Evolutionary conservation across 768 basidiomycete genomes (phyloP), one percentile per base, ranked within the genome.

Genomic region (Russula sp.): DNA sequence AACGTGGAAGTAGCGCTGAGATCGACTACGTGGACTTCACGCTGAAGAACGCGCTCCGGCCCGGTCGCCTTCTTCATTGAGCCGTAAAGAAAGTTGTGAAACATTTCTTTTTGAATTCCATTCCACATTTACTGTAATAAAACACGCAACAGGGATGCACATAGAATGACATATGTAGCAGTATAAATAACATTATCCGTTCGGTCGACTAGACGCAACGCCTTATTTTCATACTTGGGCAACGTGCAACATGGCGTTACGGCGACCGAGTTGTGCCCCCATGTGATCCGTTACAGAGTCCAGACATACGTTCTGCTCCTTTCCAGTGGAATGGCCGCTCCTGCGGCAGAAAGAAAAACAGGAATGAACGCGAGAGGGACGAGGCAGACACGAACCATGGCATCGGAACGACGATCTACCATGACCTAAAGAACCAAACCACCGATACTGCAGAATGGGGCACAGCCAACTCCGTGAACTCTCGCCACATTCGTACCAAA

Each of bases 371-470:
- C 66, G 0, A 84, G 64, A 3, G 84, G 81, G 16, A 80, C 80
- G 20, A 93, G 80, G 0, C 80, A 74, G n/a, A 87, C 70, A 69
- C 92, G 82, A 5, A 86, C 83, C 2, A 82, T 78, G 8, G 87
- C 79, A 61, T 87, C 74, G 5, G 90, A 86, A 81, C 7, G 83
- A 70, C 0, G 70, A 66, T 50, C 90, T 87, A 14, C 83, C 75
- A 66, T 90, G 88, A 67, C 87, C 74, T 1, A 76, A 76, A 3
- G 89, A 91, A 58, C 88, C 88, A 36, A 85, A 69, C 25, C 80
- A 70, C 18, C 91, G 87, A 35, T 78, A 87, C 90, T 93, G 66
- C 4, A 32, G 47, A n/a, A 29, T 29, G 11, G 13, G 2, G 18
- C 34, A 13, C 32, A 35, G 0, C 35, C 8, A 34, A 14, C n/a